Conservation (phyloP, 2,329 filamentous ascomycete species). For the Cercospora janseana region DNA sequence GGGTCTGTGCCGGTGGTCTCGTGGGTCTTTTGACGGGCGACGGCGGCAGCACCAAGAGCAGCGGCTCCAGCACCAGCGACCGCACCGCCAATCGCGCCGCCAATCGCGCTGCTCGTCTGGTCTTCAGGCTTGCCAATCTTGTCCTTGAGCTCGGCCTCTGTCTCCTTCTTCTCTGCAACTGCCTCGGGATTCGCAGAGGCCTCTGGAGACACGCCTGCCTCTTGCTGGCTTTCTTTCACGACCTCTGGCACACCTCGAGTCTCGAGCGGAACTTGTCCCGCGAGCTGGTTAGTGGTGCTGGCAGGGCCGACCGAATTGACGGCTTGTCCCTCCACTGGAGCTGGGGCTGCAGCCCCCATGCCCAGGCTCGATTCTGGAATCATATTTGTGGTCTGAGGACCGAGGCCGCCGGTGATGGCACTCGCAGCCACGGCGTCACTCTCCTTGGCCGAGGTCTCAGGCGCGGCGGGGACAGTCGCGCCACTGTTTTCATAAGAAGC, state of each 20-base stretch:
- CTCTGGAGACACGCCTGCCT: slow-evolving; percentile 61
- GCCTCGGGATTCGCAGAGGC: slow-evolving; percentile 64
- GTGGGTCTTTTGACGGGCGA: slow-evolving; percentile 42
- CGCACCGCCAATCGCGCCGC: slow-evolving; percentile 43
- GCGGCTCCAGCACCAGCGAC: slow-evolving; percentile 38
- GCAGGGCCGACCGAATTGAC: slow-evolving; percentile 24
- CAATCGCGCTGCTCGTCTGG: slow-evolving; percentile 33
- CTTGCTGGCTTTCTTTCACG: slow-evolving; percentile 70
- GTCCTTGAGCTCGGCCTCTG: slow-evolving; percentile 68
- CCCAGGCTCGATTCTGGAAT: slow-evolving; percentile 83
- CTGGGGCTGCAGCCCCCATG: slow-evolving; percentile 49
- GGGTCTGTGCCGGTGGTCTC: slow-evolving; percentile 50
- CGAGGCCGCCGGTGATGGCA: slow-evolving; percentile 49
- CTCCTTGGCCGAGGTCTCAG: slow-evolving; percentile 41
- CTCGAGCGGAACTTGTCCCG: slow-evolving; percentile 47
- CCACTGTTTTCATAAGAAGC: slow-evolving; percentile 83
- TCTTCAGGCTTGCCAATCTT: slow-evolving; percentile 54
- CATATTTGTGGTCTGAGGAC: slow-evolving; percentile 57
- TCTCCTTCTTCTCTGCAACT: slow-evolving; percentile 67
- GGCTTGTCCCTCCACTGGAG: slow-evolving; percentile 21
- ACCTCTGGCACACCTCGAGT: slow-evolving; percentile 56
- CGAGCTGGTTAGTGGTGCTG: slow-evolving; percentile 48
- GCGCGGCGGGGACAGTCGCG: slow-evolving; percentile 48
- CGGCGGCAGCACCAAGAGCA: slow-evolving; percentile 44
- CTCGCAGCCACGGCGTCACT: not conserved